Conservation (phyloP, 345 rosid genomes). For the Pugionium dolabratum region DNA sequence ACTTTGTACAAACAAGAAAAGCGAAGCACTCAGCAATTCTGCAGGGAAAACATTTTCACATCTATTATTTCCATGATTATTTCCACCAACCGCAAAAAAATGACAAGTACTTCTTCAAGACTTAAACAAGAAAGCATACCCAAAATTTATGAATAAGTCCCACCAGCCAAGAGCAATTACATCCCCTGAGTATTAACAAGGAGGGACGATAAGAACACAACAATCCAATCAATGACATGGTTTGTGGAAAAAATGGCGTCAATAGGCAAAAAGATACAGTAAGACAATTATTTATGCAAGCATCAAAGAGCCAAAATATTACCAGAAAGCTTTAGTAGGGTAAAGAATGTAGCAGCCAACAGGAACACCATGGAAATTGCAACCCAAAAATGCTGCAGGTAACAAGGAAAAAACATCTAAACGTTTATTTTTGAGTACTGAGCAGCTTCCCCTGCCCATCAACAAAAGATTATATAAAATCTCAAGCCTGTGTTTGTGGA, state of each 20-base stretch:
- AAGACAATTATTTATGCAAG: not conserved
- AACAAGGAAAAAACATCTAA: constrained; percentile 25
- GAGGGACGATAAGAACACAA: constrained; percentile 10
- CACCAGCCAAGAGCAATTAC: constrained; percentile 92
- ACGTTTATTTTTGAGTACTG: constrained; percentile 9
- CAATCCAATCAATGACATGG: constrained; percentile 12
- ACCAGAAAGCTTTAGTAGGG: constrained; percentile 89
- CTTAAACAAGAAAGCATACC: constrained; percentile 47
- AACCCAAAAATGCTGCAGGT: constrained; percentile 92
- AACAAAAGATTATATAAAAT: constrained; percentile 9
- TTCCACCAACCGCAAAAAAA: constrained; percentile 26
- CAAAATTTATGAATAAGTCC: constrained; percentile 90
- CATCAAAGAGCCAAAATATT: constrained; percentile 29
- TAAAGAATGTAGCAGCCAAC: constrained; percentile 84
- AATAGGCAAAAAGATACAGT: constrained; percentile 7
- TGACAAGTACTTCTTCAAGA: not conserved
- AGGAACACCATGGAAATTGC: constrained; percentile 96
- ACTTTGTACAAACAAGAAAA: constrained; percentile 91
- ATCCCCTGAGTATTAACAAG: constrained; percentile 60
- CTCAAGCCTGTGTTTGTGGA: constrained; percentile 20
- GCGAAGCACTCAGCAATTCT: constrained; percentile 98
- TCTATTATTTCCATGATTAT: constrained; percentile 17
- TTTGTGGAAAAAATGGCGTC: not conserved
- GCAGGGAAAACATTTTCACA: constrained; percentile 40
- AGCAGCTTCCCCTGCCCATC: constrained; percentile 7